These are phyloP conservation scores for Thelonectria blattea DNA, from an alignment of 2,329 filamentous ascomycete species.

Conservation along the genomic window DNA sequence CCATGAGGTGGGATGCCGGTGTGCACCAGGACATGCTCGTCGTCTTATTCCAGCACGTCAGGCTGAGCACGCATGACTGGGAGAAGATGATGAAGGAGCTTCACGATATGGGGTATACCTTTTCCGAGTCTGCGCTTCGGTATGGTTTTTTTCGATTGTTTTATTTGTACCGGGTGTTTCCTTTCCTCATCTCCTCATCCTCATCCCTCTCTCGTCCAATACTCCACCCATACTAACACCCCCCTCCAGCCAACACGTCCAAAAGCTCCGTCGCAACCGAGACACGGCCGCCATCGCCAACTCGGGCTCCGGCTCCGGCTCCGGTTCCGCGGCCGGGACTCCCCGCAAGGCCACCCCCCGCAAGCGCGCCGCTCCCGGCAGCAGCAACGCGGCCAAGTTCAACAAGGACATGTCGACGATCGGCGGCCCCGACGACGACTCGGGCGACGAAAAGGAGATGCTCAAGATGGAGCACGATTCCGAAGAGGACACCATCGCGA, in stretches of 20 bases:
- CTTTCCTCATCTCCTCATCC: constrained; percentile 16
- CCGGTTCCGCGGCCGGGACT: constrained; percentile 23
- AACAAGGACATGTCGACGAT: constrained; percentile 36
- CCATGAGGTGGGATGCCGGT: constrained; percentile 49
- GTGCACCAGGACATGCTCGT: constrained; percentile 54
- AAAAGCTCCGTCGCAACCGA: constrained; percentile 50
- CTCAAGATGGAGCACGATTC: constrained; percentile 36
- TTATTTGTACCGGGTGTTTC: too few relatives aligned
- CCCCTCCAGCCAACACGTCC: constrained; percentile 51
- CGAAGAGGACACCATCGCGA: constrained; percentile 18
- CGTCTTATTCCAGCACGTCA: constrained; percentile 47
- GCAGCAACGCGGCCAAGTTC: constrained; percentile 15
- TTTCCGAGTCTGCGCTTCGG: constrained; percentile 49
- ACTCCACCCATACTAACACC: constrained; percentile 25
- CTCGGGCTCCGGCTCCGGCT: constrained; percentile 10
- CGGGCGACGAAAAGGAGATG: constrained; percentile 33
- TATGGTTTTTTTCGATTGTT: constrained; percentile 37
- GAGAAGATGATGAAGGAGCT: constrained; percentile 47
- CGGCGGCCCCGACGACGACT: constrained; percentile 34
- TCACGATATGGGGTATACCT: constrained; percentile 47
- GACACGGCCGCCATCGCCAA: constrained; percentile 36
- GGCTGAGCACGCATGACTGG: constrained; percentile 42
- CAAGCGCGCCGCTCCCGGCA: constrained; percentile 39
- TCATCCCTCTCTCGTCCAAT: constrained; percentile 17
- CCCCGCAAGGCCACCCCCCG: constrained; percentile 37